phyloP scores from a whole-genome alignment of 1,139 yeast species.

The Protomyces pachydermus region DNA sequence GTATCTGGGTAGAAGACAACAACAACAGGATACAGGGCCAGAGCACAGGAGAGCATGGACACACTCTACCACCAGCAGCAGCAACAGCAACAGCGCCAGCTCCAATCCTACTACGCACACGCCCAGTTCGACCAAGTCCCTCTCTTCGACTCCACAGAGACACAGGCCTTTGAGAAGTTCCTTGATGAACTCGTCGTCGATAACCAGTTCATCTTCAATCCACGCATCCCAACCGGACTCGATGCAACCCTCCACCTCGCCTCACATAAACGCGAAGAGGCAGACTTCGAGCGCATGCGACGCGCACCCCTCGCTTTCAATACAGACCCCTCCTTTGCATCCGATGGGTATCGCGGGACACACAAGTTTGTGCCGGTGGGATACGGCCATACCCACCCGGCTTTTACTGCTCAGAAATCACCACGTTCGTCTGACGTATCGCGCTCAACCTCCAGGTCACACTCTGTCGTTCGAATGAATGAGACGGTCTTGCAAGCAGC shows the following conservation, averaged over 20 bases:
- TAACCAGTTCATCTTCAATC: conserved; percentile 40
- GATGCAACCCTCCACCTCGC: conserved; percentile 35
- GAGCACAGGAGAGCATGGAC: no score
- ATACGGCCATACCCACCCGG: conserved; percentile 21
- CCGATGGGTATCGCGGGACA: conserved; percentile 30
- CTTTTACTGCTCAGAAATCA: conserved; percentile 27
- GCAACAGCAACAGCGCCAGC: not conserved
- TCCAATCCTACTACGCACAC: not conserved
- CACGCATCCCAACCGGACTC: conserved; percentile 37
- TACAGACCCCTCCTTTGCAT: conserved; percentile 31
- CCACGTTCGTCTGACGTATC: conserved; percentile 16
- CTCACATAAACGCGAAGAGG: conserved; percentile 19
- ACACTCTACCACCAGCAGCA: not conserved
- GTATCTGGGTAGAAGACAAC: no score
- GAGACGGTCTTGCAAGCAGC: not conserved
- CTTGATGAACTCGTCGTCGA: conserved; percentile 42
- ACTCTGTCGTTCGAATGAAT: not conserved
- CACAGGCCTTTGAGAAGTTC: conserved; percentile 40
- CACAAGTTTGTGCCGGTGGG: conserved; percentile 28
- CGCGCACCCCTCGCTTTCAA: conserved; percentile 32
- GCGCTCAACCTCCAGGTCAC: conserved; percentile 8
- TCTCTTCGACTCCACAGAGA: conserved; percentile 40
- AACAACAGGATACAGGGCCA: no score
- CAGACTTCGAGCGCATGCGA: conserved; percentile 32
- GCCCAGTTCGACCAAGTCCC: conserved; percentile 1